phyloP scores from a whole-genome alignment of 2,329 filamentous ascomycete genomes.

The Microdochium paspali region DNA sequence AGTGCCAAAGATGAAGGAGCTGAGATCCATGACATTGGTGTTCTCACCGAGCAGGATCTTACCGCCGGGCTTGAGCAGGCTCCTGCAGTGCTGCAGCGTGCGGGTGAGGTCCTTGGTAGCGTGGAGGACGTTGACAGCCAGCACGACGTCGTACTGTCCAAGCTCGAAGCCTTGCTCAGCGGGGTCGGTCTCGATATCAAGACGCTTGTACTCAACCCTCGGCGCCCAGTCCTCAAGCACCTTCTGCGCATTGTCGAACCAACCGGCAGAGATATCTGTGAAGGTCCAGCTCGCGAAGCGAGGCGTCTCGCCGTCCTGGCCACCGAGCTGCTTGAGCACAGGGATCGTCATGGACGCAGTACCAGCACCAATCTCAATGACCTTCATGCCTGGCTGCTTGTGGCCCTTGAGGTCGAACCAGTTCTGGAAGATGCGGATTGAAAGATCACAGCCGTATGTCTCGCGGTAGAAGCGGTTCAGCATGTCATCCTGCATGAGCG shows the following conservation, averaged over 20 bases:
- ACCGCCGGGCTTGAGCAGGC: slow-evolving; percentile 6
- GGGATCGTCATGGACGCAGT: slow-evolving; percentile 20
- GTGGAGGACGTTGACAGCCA: slow-evolving; percentile 9
- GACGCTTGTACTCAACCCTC: slow-evolving; percentile 20
- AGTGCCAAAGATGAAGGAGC: slow-evolving; percentile 1
- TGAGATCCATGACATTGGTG: not conserved
- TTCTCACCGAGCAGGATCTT: slow-evolving; percentile 4
- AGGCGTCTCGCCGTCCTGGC: slow-evolving; percentile 2
- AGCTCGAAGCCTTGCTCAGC: slow-evolving; percentile 6
- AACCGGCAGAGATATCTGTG: slow-evolving; percentile 28
- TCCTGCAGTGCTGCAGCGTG: slow-evolving; percentile 5
- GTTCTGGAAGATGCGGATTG: slow-evolving; percentile 5
- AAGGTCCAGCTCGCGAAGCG: slow-evolving; percentile 21
- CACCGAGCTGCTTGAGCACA: slow-evolving; percentile 11
- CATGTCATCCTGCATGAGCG: slow-evolving; percentile 4
- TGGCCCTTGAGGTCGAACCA: slow-evolving; percentile 13
- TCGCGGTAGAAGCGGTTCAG: slow-evolving; percentile 6
- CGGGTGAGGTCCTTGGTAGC: slow-evolving; percentile 4
- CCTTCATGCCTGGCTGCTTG: slow-evolving; percentile 20
- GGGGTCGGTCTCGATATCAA: slow-evolving; percentile 17
- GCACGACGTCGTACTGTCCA: slow-evolving; percentile 6
- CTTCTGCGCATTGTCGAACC: slow-evolving; percentile 22
- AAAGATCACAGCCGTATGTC: slow-evolving; percentile 6
- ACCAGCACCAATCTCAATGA: slow-evolving; percentile 27
- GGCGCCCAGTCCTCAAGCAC: slow-evolving; percentile 10